phyloP scores from a whole-genome alignment of 768 basidiomycete genomes.

The Coprinopsis marcescibilis region DNA sequence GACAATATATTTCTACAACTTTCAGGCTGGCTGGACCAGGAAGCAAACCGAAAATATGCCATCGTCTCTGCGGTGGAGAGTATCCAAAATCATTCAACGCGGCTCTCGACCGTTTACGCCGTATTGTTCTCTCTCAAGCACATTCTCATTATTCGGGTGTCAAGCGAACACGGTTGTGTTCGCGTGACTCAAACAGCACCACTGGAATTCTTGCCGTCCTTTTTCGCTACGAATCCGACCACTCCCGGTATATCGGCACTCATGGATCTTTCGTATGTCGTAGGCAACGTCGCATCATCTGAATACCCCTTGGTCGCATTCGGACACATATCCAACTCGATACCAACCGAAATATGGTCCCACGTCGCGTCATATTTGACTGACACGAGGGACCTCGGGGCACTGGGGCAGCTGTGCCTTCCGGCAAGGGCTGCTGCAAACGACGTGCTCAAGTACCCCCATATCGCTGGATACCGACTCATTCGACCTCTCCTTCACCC shows the following conservation, averaged over 20 bases:
- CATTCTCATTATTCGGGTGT: not conserved
- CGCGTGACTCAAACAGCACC: not conserved
- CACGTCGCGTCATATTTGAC: not conserved
- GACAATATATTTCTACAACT: not conserved
- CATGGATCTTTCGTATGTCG: constrained; percentile 2
- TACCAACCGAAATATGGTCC: constrained; percentile 2
- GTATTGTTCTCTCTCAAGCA: constrained; percentile 2
- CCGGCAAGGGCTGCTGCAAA: not conserved
- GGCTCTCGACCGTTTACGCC: not conserved
- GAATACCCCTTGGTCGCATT: not conserved
- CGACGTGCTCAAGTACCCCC: not conserved
- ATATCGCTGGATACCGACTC: constrained; percentile 4
- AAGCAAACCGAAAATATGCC: not conserved
- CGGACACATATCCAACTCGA: not conserved
- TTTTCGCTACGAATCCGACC: constrained; percentile 1
- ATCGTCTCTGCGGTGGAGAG: not conserved
- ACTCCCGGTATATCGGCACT: constrained; percentile 5
- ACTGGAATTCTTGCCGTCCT: constrained; percentile 3
- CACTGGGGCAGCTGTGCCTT: not conserved
- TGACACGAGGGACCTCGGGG: not conserved
- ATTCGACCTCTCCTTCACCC: not conserved
- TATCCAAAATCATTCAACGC: not conserved
- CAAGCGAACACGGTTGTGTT: not conserved
- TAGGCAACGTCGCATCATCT: not conserved
- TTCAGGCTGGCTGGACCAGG: not conserved